phyloP scores from a whole-genome alignment of 139 green algal genomes.

The Gonium pectorale region DNA sequence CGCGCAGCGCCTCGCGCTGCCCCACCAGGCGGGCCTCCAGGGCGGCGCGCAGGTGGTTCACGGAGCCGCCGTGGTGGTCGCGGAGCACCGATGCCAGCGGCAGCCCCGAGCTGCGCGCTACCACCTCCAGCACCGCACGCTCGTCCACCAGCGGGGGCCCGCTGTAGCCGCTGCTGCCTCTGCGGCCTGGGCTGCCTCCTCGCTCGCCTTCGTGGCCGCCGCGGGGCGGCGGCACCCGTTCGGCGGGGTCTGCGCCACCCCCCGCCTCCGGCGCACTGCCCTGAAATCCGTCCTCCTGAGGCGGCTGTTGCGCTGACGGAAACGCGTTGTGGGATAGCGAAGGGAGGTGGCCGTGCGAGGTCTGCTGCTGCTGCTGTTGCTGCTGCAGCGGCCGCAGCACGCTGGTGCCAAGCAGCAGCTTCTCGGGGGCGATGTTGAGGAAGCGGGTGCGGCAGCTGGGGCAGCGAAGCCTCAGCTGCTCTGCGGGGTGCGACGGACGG shows the following conservation, averaged over 20 bases:
- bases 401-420: conserved; percentile 64
- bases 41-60: conserved; percentile 66
- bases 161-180: neutral
- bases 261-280: too few relatives aligned
- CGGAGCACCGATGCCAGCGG: conserved; percentile 27
- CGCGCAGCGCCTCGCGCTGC: conserved; percentile 70
- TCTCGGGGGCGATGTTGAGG: conserved; percentile 67
- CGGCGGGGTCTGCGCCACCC: too few relatives aligned
- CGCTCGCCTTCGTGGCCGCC: too few relatives aligned
- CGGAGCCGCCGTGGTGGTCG: conserved; percentile 16
- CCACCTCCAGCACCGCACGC: conserved; percentile 67
- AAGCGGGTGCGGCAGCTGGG: conserved; percentile 57
- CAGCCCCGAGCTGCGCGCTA: conserved; percentile 68
- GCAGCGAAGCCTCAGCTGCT: conserved; percentile 51
- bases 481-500: too few relatives aligned
- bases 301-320: too few relatives aligned
- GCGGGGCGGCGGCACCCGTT: too few relatives aligned
- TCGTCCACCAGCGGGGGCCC: neutral
- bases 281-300: too few relatives aligned
- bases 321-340: too few relatives aligned
- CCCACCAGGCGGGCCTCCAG: conserved; percentile 68
- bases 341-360: neutral
- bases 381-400: conserved; percentile 26
- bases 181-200: neutral
- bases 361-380: conserved; percentile 16